A percentile compares a stretch with the other conserved stretches of the same genome.
Conservation (phyloP, 2,329 filamentous ascomycete species). For the Talaromyces sp. region DNA sequence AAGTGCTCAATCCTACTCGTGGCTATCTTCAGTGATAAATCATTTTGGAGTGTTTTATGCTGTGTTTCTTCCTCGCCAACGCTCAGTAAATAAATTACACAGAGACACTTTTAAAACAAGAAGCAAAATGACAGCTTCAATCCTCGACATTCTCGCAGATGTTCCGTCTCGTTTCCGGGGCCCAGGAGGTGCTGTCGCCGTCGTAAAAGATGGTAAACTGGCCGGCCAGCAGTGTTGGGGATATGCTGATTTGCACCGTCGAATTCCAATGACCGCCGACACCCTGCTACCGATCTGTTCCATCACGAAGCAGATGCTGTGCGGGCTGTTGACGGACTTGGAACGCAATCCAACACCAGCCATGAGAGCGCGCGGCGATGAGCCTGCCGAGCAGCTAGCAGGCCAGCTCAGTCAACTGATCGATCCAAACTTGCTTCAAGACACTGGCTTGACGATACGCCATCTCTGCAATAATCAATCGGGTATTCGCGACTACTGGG, state of each 20-base stretch:
- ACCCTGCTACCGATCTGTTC: conserved; percentile 44
- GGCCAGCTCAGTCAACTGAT: conserved; percentile 23
- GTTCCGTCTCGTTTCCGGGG: conserved; percentile 27
- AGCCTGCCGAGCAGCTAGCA: conserved; percentile 25
- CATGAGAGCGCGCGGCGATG: conserved; percentile 24
- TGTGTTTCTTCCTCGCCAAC: neutral
- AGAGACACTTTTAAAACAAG: neutral
- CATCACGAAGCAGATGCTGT: conserved; percentile 45
- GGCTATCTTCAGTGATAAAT: neutral
- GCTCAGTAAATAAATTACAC: neutral
- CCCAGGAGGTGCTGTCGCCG: conserved; percentile 40
- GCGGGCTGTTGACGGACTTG: conserved; percentile 33
- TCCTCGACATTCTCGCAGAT: conserved; percentile 13
- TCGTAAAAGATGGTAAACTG: conserved; percentile 41
- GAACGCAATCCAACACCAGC: conserved; percentile 27
- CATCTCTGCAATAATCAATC: conserved; percentile 41
- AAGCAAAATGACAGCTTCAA: neutral
- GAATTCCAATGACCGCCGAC: conserved; percentile 31
- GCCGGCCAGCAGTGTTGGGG: conserved; percentile 39
- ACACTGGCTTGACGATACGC: conserved; percentile 30
- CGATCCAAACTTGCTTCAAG: conserved; percentile 18
- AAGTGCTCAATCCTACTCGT: neutral
- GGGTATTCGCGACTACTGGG: conserved; percentile 45
- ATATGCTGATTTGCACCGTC: conserved; percentile 38
- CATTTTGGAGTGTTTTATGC: neutral